Conservation (phyloP, 116 monocot species). For the Zostera marina region DNA sequence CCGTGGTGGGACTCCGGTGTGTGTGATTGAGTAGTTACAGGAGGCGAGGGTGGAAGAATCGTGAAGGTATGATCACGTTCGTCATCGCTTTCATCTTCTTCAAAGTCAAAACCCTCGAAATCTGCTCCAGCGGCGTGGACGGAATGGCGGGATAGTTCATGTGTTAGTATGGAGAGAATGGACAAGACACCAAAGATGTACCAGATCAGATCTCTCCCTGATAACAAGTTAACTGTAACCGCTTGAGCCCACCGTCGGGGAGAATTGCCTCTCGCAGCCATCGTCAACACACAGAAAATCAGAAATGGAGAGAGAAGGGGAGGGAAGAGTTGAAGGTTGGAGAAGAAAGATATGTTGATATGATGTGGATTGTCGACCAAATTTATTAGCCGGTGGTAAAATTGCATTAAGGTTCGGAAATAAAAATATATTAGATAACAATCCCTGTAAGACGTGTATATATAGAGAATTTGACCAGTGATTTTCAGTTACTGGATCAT, state of each 20-base stretch:
- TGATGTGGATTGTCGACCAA: too few species aligned
- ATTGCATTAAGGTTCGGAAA: too few species aligned
- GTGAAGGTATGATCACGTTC: not conserved
- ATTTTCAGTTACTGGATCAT: too few species aligned
- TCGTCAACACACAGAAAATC: not conserved
- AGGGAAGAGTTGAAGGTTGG: not conserved
- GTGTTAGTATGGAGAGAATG: slow-evolving; percentile 5
- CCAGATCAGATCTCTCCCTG: slow-evolving; percentile 14
- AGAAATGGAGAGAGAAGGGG: not conserved
- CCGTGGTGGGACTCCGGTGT: slow-evolving; percentile 24
- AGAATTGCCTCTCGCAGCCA: slow-evolving; percentile 7
- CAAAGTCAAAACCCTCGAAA: slow-evolving; percentile 63
- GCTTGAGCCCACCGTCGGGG: slow-evolving; percentile 7
- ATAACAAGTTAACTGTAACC: slow-evolving; percentile 4
- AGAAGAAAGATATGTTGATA: not conserved
- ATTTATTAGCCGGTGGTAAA: not conserved
- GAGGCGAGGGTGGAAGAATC: not conserved
- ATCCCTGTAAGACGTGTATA: too few species aligned
- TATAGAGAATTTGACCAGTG: too few species aligned
- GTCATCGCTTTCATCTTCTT: slow-evolving; percentile 23
- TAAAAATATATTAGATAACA: too few species aligned
- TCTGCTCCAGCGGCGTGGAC: slow-evolving; percentile 9
- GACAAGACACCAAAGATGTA: slow-evolving; percentile 15
- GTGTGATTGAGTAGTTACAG: slow-evolving; percentile 8
- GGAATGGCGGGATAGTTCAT: slow-evolving; percentile 13